These are phyloP conservation scores for Metschnikowia continentalis DNA, from an alignment of 805 yeast species.

Conservation along the genomic window DNA sequence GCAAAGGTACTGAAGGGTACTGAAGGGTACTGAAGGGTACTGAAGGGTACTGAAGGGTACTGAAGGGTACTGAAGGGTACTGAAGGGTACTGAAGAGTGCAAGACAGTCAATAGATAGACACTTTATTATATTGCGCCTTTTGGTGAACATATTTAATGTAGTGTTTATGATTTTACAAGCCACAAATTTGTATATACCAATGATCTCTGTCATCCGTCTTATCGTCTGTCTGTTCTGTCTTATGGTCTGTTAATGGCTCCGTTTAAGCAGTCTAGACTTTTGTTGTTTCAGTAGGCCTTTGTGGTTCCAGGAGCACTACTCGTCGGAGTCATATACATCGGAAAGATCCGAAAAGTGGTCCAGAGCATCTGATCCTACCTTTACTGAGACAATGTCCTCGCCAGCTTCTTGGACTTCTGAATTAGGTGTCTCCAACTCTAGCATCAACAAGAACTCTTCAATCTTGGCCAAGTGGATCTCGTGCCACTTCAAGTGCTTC, in stretches of 20 bases:
- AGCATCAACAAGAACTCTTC: conserved; percentile 15
- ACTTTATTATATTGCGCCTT: no score
- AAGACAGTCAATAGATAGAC: background rate
- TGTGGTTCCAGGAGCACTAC: background rate
- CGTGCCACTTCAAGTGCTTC: conserved; percentile 18
- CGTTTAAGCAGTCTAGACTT: no score
- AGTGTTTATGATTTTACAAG: no score
- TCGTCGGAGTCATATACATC: background rate
- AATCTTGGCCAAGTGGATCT: conserved; percentile 26
- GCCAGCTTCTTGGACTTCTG: background rate
- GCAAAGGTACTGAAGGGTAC: conserved; percentile 20
- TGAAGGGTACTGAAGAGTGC: background rate
- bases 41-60: no score
- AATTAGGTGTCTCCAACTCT: conserved; percentile 1
- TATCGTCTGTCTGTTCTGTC: no score
- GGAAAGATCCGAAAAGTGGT: conserved; percentile 8
- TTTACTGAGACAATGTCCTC: background rate
- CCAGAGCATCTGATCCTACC: background rate
- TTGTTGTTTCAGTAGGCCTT: no score
- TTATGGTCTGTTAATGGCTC: no score
- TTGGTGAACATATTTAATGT: no score
- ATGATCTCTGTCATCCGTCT: no score
- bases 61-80: background rate
- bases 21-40: background rate
- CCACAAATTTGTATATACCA: no score